Conservation (phyloP, 2,329 filamentous ascomycete species). For the Epichloe sylvatica region DNA sequence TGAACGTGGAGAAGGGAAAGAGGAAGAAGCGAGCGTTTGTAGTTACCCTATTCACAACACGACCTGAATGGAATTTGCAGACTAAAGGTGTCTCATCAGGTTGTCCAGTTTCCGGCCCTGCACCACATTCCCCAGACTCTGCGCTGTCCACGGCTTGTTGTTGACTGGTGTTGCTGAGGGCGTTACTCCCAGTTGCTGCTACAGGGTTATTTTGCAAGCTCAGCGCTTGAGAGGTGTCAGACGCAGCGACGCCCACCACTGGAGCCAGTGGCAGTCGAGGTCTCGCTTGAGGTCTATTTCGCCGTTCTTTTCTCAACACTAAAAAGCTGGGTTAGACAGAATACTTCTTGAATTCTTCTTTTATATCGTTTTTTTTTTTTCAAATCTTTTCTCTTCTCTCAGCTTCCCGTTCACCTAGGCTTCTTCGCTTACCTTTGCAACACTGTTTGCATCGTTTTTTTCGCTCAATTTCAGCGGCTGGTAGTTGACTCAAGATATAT, state of each 20-base stretch:
- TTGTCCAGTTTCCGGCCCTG: not conserved
- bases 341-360: not conserved
- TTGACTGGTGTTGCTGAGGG: not conserved
- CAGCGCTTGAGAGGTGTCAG: not conserved
- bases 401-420: not conserved
- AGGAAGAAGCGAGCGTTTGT: not conserved
- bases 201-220: not conserved
- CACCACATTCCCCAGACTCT: not conserved
- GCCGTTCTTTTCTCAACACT: conserved; percentile 1
- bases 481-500: conserved; percentile 15
- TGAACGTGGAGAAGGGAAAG: not conserved
- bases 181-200: not conserved
- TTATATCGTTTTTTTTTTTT: not conserved
- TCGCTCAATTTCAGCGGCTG: conserved; percentile 14
- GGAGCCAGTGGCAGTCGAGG: not conserved
- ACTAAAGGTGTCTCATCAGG: conserved; percentile 1
- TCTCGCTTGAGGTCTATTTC: not conserved
- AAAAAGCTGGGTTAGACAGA: not conserved
- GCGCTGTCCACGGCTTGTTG: not conserved
- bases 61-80: conserved; percentile 18
- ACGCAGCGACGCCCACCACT: not conserved
- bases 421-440: conserved; percentile 10
- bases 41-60: conserved; percentile 14
- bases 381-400: not conserved
- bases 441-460: conserved; percentile 19